A percentile compares a stretch with the other conserved stretches of the same genome.
phyloP scores from a whole-genome alignment of 345 rosid species.

The Bretschneidera sinensis region DNA sequence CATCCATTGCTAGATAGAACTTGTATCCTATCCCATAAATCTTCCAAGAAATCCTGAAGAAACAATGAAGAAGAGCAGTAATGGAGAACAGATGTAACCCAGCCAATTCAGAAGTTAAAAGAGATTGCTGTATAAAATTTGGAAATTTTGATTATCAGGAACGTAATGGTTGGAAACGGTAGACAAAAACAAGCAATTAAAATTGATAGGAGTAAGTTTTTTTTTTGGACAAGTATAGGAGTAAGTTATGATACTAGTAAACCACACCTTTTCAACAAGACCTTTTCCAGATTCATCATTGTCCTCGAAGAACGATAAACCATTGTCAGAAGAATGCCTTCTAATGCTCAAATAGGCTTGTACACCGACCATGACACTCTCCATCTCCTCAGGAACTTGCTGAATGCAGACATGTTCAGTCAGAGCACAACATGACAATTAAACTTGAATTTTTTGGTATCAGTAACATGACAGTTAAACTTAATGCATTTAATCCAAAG shows the following conservation, averaged over 20 bases:
- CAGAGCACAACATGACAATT: background rate
- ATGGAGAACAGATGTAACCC: conserved; percentile 1
- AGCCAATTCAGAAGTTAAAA: background rate
- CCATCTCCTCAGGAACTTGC: conserved; percentile 99
- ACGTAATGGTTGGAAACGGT: no score
- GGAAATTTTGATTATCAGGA: no score
- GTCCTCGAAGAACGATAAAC: conserved; percentile 64
- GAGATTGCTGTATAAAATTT: background rate
- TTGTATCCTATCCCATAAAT: conserved; percentile 75
- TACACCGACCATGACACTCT: conserved; percentile 81
- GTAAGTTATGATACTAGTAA: background rate
- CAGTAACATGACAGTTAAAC: no score
- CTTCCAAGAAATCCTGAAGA: conserved; percentile 99
- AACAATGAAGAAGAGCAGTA: conserved; percentile 17
- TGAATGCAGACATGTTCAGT: conserved; percentile 25
- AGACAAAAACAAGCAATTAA: background rate
- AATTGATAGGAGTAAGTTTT: no score
- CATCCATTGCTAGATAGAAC: conserved; percentile 71
- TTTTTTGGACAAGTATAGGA: no score
- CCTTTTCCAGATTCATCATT: conserved; percentile 45
- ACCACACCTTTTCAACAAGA: conserved; percentile 54
- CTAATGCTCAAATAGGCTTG: conserved; percentile 96
- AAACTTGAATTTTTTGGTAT: no score
- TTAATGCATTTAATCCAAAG: conserved; percentile 1
- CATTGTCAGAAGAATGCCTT: conserved; percentile 56